These are phyloP conservation scores for Cardamine chenopodiifolia DNA, from an alignment of 345 rosid species.

Conservation along the genomic window DNA sequence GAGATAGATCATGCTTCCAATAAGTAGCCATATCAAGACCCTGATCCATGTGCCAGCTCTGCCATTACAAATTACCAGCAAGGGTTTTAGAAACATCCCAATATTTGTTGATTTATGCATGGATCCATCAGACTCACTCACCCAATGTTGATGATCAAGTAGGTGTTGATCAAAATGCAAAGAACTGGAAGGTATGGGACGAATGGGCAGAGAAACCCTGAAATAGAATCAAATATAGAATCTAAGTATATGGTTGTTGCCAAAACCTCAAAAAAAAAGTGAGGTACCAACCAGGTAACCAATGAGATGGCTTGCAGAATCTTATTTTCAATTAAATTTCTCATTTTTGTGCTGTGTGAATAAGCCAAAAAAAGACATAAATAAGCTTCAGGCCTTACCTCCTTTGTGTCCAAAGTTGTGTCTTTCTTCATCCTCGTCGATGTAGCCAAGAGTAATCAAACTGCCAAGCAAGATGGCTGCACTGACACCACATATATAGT, in stretches of 20 bases:
- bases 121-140: slow-evolving; percentile 42
- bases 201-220: slow-evolving; percentile 69
- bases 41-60: slow-evolving; percentile 68
- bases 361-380: background rate
- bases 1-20: slow-evolving; percentile 57
- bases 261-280: background rate
- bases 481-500: slow-evolving; percentile 49
- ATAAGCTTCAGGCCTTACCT: slow-evolving; percentile 47
- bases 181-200: slow-evolving; percentile 64
- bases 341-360: background rate
- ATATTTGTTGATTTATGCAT: background rate
- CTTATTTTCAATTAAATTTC: background rate
- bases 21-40: slow-evolving; percentile 62
- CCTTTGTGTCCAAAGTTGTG: slow-evolving; percentile 70
- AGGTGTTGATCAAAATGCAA: slow-evolving; percentile 61
- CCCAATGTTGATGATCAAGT: slow-evolving; percentile 66
- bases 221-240: background rate
- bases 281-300: background rate
- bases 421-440: slow-evolving; percentile 63
- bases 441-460: slow-evolving; percentile 58
- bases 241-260: background rate
- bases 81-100: slow-evolving; percentile 19
- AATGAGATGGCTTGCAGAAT: background rate
- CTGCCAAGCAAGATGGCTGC: slow-evolving; percentile 60
- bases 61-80: slow-evolving; percentile 31